A percentile compares a stretch with the other conserved stretches of the same genome.
Evolutionary conservation across 106 monocot genomes (phyloP).

Genomic region (Xerophyta viscosa): DNA sequence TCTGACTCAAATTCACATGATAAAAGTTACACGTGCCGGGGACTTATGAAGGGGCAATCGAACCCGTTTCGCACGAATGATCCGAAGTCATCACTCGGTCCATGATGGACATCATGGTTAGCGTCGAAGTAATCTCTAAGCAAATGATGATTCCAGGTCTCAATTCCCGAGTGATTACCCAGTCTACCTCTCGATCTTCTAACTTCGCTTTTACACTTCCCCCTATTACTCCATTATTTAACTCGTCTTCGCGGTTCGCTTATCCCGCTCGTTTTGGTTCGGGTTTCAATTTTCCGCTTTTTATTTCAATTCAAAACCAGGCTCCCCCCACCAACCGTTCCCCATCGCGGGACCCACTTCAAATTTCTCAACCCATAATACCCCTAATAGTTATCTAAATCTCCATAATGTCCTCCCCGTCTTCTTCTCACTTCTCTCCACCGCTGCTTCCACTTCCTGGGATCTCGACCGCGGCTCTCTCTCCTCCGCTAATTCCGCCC

Average conservation of each 20-base stretch:
- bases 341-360: constrained; percentile 1
- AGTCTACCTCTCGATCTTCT: neutral
- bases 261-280: constrained; percentile 19
- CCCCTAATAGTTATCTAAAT: neutral
- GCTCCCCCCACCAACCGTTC: neutral
- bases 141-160: neutral
- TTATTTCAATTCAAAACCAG: neutral
- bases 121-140: constrained; percentile 1
- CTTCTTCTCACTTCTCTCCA: constrained; percentile 2
- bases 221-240: neutral
- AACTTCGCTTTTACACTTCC: constrained; percentile 2
- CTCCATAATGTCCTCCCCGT: neutral
- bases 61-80: too few relatives aligned
- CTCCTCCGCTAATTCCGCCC: neutral
- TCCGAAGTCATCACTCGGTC: too few relatives aligned
- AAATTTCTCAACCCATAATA: neutral
- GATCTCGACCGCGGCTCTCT: neutral
- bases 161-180: neutral
- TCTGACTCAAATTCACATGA: too few relatives aligned
- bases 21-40: too few relatives aligned
- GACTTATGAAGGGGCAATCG: too few relatives aligned
- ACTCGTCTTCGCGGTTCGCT: constrained; percentile 5
- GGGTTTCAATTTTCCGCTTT: constrained; percentile 11
- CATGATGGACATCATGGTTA: too few relatives aligned
- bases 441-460: neutral